Evolutionary conservation across 2,329 filamentous ascomycete species (phyloP).

Genomic region (Pezicula neosporulosa): DNA sequence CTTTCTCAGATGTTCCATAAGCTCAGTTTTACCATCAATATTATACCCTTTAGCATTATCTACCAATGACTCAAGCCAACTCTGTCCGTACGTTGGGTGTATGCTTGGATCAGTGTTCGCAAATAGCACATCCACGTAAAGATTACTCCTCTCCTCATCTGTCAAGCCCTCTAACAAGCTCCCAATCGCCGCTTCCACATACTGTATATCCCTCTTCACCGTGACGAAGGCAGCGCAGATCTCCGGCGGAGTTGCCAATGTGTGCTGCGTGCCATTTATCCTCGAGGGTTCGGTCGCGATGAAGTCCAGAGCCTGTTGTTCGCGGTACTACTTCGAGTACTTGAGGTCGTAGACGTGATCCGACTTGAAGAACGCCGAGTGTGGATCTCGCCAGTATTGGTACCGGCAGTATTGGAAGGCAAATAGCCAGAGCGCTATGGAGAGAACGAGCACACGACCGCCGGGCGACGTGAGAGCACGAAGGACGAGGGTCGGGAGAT

Average conservation of each 20-base stretch:
- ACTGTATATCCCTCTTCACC: slow-evolving; percentile 13
- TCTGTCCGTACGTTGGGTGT: slow-evolving; percentile 13
- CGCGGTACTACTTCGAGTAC: slow-evolving; percentile 12
- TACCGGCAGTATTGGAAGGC: slow-evolving; percentile 4
- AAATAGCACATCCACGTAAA: slow-evolving; percentile 17
- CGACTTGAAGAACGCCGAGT: slow-evolving; percentile 14
- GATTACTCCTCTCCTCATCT: slow-evolving; percentile 13
- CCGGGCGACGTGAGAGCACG: not conserved
- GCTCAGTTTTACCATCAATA: not conserved
- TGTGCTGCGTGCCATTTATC: not conserved
- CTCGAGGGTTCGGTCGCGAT: not conserved
- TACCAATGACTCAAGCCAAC: slow-evolving; percentile 12
- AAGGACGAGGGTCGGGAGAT: not conserved
- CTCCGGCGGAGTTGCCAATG: slow-evolving; percentile 2
- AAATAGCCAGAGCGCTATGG: slow-evolving; percentile 2
- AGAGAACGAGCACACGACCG: not conserved
- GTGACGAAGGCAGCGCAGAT: slow-evolving; percentile 13
- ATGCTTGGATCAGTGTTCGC: slow-evolving; percentile 12
- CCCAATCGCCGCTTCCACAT: slow-evolving; percentile 14
- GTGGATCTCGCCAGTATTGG: slow-evolving; percentile 16
- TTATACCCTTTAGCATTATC: slow-evolving; percentile 11
- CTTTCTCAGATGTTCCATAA: slow-evolving; percentile 17
- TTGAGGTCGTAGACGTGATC: slow-evolving; percentile 13
- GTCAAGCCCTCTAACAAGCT: slow-evolving; percentile 19
- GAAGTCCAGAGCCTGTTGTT: slow-evolving; percentile 7